Evolutionary conservation across 495 filamentous ascomycete species (phyloP).

Genomic region (Podospora australis): DNA sequence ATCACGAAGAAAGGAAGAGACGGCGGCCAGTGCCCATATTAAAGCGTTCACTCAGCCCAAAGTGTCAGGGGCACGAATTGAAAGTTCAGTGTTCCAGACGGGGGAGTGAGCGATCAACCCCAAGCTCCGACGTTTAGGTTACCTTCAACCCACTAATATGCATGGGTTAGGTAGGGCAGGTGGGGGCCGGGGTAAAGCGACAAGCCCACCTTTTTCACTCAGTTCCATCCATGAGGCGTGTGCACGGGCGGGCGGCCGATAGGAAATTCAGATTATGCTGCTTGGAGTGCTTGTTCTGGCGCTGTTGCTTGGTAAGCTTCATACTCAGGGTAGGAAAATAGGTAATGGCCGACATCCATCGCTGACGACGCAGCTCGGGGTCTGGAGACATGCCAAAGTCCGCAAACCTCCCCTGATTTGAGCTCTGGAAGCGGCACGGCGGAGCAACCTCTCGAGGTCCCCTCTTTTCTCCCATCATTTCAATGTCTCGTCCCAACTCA

Average conservation of each 20-base stretch:
- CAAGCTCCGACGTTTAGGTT: background rate
- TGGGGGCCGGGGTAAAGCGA: slow-evolving; percentile 4
- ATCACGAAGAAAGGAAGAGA: background rate
- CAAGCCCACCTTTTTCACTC: too few relatives aligned
- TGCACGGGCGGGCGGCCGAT: slow-evolving; percentile 11
- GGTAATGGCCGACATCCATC: too few relatives aligned
- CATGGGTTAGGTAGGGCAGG: background rate
- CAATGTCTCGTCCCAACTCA: too few relatives aligned
- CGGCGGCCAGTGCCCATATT: slow-evolving; percentile 4
- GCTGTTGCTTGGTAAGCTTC: slow-evolving; percentile 1
- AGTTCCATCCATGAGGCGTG: too few relatives aligned
- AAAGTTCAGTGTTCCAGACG: slow-evolving; percentile 5
- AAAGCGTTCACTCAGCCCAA: slow-evolving; percentile 1
- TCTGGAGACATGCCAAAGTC: background rate
- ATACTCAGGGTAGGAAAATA: too few relatives aligned
- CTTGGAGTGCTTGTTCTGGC: background rate
- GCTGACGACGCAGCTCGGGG: background rate
- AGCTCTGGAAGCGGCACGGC: background rate
- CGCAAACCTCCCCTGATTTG: background rate
- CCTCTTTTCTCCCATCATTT: too few relatives aligned
- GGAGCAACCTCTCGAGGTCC: too few relatives aligned
- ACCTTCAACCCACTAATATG: too few relatives aligned
- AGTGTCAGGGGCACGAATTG: slow-evolving; percentile 6
- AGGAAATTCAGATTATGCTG: background rate
- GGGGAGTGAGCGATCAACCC: slow-evolving; percentile 6